Evolutionary conservation across 352 stramenopile species (phyloP), one percentile per base, ranked within the genome.

Genomic region (Phytophthora boehmeriae): DNA sequence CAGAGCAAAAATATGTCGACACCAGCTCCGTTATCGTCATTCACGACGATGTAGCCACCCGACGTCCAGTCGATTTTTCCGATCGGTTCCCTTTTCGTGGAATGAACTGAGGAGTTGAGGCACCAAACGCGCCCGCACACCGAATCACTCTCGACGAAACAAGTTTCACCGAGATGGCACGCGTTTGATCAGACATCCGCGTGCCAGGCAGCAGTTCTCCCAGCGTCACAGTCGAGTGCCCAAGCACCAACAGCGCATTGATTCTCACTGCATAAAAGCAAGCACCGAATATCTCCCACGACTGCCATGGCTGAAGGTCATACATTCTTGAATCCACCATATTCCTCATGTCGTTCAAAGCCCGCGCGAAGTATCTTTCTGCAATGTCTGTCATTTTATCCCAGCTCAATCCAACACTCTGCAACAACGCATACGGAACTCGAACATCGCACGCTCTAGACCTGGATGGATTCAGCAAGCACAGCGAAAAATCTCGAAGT

Each of bases 231-330:
- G 60, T 61, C 27, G 45, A 64, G 47, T 54, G 13, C 4, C 48
- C 55, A 63, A 78, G 56, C 65, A 59, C 39, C 65, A 71, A 19
- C 41, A 69, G 62, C 25, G 55, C 63, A 59, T 74, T 68, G 19
- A 80, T 74, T 76, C 54, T 63, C 44, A 75, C 44, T 28, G 57
- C 61, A 71, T 79, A 71, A 25, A 79, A 71, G n/a, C 54, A 73
- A 63, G 66, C 50, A 64, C 71, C 71, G 27, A 79, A 68, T 8
- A 71, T 63, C 27, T 66, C 55, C 51, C 51, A 59, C 5, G 16
- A 55, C 35, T 54, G 50, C 51, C 57, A 63, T 14, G 28, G 2
- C 34, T 55, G 44, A 52, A 55, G 10, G 0, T 25, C 1, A 11
- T 48, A 57, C 39, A 59, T 53, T 17, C 1, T 20, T 4, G 5